Evolutionary conservation across 768 basidiomycete genomes (phyloP).

Genomic region (Boletus edulis): DNA sequence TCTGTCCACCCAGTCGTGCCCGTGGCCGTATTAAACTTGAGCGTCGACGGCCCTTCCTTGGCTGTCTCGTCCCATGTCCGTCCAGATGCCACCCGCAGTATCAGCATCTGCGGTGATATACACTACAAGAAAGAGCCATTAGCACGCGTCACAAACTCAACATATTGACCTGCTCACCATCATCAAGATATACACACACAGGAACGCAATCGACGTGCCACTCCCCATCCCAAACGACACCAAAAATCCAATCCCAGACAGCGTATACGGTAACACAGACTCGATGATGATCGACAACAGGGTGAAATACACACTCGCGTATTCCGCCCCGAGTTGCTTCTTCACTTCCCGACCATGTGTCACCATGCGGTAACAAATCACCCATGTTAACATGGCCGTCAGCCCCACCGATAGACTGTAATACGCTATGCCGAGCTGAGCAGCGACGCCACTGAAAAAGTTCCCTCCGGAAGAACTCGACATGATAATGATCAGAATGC

Average conservation of each 20-base stretch:
- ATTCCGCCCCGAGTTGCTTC: slow-evolving; percentile 16
- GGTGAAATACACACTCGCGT: slow-evolving; percentile 19
- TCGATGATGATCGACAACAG: slow-evolving; percentile 19
- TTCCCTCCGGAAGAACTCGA: slow-evolving; percentile 17
- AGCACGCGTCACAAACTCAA: background rate
- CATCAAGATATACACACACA: slow-evolving; percentile 20
- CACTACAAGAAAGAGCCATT: slow-evolving; percentile 9
- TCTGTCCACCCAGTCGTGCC: background rate
- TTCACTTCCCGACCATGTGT: slow-evolving; percentile 10
- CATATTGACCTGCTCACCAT: slow-evolving; percentile 14
- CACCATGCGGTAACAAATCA: slow-evolving; percentile 20
- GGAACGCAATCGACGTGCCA: slow-evolving; percentile 11
- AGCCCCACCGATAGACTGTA: slow-evolving; percentile 17
- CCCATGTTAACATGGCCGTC: slow-evolving; percentile 20
- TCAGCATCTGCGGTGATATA: slow-evolving; percentile 26
- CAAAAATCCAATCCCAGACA: slow-evolving; percentile 24
- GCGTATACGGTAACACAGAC: slow-evolving; percentile 26
- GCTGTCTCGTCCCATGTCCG: slow-evolving; percentile 13
- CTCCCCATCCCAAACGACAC: slow-evolving; percentile 20
- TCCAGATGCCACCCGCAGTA: slow-evolving; percentile 22
- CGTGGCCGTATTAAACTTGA: slow-evolving; percentile 9
- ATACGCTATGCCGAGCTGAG: slow-evolving; percentile 19
- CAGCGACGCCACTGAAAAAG: slow-evolving; percentile 16
- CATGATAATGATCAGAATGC: slow-evolving; percentile 10
- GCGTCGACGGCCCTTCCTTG: background rate